Evolutionary conservation across 2,329 filamentous ascomycete species (phyloP).

Genomic region (Fusarium poae): DNA sequence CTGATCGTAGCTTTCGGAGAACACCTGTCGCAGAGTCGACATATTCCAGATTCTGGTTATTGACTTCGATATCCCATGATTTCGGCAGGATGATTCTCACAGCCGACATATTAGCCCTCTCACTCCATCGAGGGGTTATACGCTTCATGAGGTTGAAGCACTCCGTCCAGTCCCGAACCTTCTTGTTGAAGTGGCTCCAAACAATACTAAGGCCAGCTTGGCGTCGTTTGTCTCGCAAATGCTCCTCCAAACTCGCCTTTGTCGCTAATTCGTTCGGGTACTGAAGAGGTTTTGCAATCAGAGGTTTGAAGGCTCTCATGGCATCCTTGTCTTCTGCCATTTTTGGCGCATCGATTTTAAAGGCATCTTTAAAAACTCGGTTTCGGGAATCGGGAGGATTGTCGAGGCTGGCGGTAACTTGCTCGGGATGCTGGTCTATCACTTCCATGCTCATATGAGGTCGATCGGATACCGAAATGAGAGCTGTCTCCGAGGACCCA

Average conservation of each 20-base stretch:
- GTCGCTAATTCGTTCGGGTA: slow-evolving; percentile 49
- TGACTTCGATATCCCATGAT: slow-evolving; percentile 53
- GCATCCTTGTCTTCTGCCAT: slow-evolving; percentile 35
- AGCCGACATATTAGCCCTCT: slow-evolving; percentile 53
- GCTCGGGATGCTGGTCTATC: slow-evolving; percentile 15
- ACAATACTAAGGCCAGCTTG: slow-evolving; percentile 56
- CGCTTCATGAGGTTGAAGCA: slow-evolving; percentile 56
- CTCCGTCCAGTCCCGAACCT: slow-evolving; percentile 56
- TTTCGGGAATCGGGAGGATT: slow-evolving; percentile 44
- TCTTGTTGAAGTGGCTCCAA: slow-evolving; percentile 48
- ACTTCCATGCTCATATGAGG: slow-evolving; percentile 11
- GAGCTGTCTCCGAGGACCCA: slow-evolving; percentile 12
- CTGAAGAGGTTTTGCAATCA: slow-evolving; percentile 47
- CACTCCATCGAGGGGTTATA: slow-evolving; percentile 53
- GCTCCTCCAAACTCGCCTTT: slow-evolving; percentile 38
- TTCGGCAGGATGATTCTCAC: slow-evolving; percentile 55
- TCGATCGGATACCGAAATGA: not conserved
- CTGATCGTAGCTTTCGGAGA: slow-evolving; percentile 51
- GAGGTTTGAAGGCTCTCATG: slow-evolving; percentile 45
- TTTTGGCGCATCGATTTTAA: slow-evolving; percentile 42
- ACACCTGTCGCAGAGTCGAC: slow-evolving; percentile 54
- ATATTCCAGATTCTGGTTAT: slow-evolving; percentile 52
- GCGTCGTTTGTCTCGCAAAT: slow-evolving; percentile 48
- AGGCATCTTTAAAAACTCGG: slow-evolving; percentile 49
- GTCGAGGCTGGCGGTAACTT: slow-evolving; percentile 30